Percentiles rank a stretch among this genome's conserved stretches.
Evolutionary conservation across 495 filamentous ascomycete species (phyloP).

Genomic region (Xylaria venustula): DNA sequence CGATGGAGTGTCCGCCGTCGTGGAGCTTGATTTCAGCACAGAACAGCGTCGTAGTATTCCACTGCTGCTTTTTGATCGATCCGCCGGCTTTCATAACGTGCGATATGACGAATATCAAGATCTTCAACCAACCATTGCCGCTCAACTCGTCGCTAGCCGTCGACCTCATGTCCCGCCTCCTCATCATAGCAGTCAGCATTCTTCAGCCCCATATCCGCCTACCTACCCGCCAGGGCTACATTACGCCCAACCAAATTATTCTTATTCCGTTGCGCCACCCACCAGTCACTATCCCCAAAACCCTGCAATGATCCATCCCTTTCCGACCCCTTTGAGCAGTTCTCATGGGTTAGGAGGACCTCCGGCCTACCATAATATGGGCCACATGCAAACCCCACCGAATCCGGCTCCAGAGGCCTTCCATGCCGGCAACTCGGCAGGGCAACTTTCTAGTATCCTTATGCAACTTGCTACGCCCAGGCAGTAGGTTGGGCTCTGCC

Average conservation of each 20-base stretch:
- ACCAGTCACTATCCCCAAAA: constrained; percentile 57
- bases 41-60: constrained; percentile 70
- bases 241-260: constrained; percentile 13
- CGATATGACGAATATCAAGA: constrained; percentile 82
- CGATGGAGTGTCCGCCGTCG: constrained; percentile 85
- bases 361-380: constrained; percentile 17
- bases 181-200: constrained; percentile 20
- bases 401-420: constrained; percentile 25
- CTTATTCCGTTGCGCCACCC: constrained; percentile 9
- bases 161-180: constrained; percentile 21
- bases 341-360: constrained; percentile 12
- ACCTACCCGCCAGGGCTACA: constrained; percentile 2
- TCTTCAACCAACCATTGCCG: constrained; percentile 40
- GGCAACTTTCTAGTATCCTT: constrained; percentile 52
- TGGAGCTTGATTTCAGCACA: constrained; percentile 65
- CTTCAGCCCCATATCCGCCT: constrained; percentile 21
- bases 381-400: constrained; percentile 19
- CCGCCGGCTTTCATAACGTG: constrained; percentile 64
- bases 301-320: constrained; percentile 62
- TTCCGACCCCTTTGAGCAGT: constrained; percentile 18
- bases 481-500: constrained; percentile 28
- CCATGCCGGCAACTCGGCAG: constrained; percentile 27
- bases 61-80: constrained; percentile 82
- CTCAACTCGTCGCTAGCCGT: constrained; percentile 71
- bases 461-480: constrained; percentile 45